Evolutionary conservation across 2,329 filamentous ascomycete genomes (phyloP).

Genomic region (Aspergillus versicolor): DNA sequence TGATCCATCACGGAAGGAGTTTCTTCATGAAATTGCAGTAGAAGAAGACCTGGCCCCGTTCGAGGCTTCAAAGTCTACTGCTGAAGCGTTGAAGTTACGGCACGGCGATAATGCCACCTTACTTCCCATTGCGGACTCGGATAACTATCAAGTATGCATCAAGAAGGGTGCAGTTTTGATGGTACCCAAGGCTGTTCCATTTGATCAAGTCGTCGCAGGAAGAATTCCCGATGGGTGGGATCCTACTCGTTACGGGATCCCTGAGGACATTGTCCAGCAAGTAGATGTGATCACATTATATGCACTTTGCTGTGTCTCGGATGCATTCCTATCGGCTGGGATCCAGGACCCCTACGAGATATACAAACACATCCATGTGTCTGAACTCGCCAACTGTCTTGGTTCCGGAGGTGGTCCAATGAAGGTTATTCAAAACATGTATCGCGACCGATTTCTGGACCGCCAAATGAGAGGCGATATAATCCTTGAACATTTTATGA

Average conservation of each 20-base stretch:
- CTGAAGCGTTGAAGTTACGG: constrained; percentile 36
- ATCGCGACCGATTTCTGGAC: constrained; percentile 92
- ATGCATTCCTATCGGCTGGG: constrained; percentile 83
- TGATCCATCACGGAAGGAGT: constrained; percentile 62
- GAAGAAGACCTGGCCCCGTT: constrained; percentile 47
- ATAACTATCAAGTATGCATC: constrained; percentile 77
- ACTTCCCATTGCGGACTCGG: constrained; percentile 72
- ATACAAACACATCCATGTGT: constrained; percentile 97
- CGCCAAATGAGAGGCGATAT: constrained; percentile 60
- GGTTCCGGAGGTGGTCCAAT: constrained; percentile 95
- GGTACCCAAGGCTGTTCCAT: constrained; percentile 20
- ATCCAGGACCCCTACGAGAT: constrained; percentile 98
- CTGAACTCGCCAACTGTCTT: constrained; percentile 93
- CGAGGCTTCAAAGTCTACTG: constrained; percentile 15
- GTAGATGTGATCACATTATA: constrained; percentile 20
- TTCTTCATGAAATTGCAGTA: constrained; percentile 93
- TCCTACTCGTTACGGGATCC: constrained; percentile 87
- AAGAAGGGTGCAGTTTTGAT: constrained; percentile 78
- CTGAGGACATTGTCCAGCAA: constrained; percentile 79
- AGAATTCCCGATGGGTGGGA: constrained; percentile 80
- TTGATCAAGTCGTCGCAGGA: constrained; percentile 18
- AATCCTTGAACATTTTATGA: constrained; percentile 97
- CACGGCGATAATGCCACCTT: constrained; percentile 18
- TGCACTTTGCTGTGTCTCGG: constrained; percentile 22
- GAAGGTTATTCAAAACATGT: constrained; percentile 86